phyloP scores from a whole-genome alignment of 2,329 filamentous ascomycete species.

The Thermothelomyces thermophilus region DNA sequence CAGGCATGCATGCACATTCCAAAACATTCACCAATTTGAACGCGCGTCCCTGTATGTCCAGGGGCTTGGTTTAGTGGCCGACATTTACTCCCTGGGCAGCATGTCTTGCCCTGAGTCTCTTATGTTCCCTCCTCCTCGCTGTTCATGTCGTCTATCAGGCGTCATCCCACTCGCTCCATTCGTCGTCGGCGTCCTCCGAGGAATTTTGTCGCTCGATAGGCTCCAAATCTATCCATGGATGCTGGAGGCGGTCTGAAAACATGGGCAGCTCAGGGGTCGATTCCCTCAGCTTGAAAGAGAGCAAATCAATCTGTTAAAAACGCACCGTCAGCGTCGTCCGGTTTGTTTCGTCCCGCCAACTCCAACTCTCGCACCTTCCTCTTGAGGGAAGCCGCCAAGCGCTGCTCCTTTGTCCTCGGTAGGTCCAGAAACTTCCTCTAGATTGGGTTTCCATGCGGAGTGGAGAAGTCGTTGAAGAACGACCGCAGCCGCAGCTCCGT shows the following conservation, averaged over 20 bases:
- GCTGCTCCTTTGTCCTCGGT: neutral
- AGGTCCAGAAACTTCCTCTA: neutral
- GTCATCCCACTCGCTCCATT: neutral
- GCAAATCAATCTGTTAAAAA: no score
- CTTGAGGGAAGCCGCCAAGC: neutral
- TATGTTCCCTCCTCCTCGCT: no score
- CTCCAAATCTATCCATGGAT: neutral
- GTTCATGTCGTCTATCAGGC: neutral
- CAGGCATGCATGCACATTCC: no score
- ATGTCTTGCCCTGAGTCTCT: no score
- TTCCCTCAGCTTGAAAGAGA: no score
- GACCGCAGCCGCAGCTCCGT: neutral
- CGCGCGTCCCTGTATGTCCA: no score
- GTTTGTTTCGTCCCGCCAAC: neutral
- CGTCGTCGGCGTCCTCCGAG: neutral
- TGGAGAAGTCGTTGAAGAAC: neutral
- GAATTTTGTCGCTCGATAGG: neutral
- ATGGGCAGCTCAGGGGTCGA: neutral
- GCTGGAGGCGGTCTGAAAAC: neutral
- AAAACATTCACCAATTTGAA: no score
- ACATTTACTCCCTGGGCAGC: no score
- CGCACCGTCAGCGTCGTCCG: no score
- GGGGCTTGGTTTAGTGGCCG: no score
- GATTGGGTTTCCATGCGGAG: neutral
- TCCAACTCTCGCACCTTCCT: neutral